A percentile compares a stretch with the other conserved stretches of the same genome.
These are phyloP conservation scores for Ascochyta pisi DNA, from an alignment of 2,329 filamentous ascomycete genomes.

Conservation along the genomic window DNA sequence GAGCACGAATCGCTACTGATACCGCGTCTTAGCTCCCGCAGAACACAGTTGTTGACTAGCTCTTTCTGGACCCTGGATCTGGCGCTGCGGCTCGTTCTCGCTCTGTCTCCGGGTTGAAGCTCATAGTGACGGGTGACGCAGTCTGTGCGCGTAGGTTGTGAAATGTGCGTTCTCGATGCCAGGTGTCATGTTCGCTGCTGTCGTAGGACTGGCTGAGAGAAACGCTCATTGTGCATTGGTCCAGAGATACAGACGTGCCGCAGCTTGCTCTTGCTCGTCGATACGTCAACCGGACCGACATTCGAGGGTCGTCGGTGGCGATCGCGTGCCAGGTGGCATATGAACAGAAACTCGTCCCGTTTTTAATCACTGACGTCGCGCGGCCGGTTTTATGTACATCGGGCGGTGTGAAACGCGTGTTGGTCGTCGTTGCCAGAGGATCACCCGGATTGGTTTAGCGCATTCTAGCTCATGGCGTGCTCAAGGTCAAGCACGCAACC, in stretches of 20 bases:
- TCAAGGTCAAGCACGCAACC: constrained; percentile 14
- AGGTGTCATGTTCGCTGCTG: constrained; percentile 11
- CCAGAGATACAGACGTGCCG: not conserved
- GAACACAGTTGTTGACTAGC: constrained; percentile 7
- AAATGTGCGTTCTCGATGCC: not conserved
- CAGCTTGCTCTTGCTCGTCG: not conserved
- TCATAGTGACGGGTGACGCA: not conserved
- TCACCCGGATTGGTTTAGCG: constrained; percentile 5
- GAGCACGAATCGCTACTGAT: constrained; percentile 15
- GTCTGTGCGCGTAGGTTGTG: constrained; percentile 18
- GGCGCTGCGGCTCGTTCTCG: not conserved
- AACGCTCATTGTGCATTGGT: not conserved
- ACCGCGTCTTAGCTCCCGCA: constrained; percentile 15
- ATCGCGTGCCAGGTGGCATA: constrained; percentile 7
- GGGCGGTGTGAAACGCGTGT: constrained; percentile 6
- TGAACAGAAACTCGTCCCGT: not conserved
- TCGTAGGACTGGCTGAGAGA: not conserved
- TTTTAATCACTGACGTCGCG: constrained; percentile 9
- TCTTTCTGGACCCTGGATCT: constrained; percentile 10
- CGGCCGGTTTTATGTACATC: constrained; percentile 1
- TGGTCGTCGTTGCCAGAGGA: constrained; percentile 4
- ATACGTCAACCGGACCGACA: not conserved
- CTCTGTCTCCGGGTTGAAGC: constrained; percentile 3
- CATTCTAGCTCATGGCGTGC: constrained; percentile 9
- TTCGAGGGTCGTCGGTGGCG: not conserved